Percentiles rank a stretch among this genome's conserved stretches.
Evolutionary conservation across 345 rosid species (phyloP).

Genomic region (Sonneratia alba): DNA sequence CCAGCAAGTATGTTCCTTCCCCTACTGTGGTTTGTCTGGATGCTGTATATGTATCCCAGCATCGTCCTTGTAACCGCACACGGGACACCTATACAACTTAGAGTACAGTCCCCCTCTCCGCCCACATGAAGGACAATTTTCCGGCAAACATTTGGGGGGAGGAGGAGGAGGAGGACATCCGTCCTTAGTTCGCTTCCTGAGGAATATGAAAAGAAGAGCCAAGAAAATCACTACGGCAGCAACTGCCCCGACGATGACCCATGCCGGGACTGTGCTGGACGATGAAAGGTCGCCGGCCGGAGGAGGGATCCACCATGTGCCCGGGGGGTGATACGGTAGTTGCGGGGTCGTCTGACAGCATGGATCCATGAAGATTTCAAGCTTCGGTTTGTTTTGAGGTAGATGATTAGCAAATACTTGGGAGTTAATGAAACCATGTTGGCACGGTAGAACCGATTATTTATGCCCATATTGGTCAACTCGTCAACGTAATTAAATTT

Average conservation of each 20-base stretch:
- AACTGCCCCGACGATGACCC: constrained; percentile 12
- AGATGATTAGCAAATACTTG: not conserved
- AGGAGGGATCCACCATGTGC: constrained; percentile 6
- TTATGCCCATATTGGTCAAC: too few species aligned
- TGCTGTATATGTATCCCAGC: constrained; percentile 4
- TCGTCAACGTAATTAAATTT: too few species aligned
- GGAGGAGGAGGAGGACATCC: not conserved
- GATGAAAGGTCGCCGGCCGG: not conserved
- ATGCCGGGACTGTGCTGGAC: not conserved
- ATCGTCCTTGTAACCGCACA: constrained; percentile 7
- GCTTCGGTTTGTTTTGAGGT: not conserved
- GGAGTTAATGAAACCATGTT: not conserved
- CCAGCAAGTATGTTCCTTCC: too few species aligned
- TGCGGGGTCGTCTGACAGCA: not conserved
- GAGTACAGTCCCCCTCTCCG: constrained; percentile 4
- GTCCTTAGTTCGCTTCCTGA: not conserved
- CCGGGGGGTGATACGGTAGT: not conserved
- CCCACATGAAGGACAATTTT: constrained; percentile 1
- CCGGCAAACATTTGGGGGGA: not conserved
- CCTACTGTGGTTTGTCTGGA: not conserved
- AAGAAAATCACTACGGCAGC: not conserved
- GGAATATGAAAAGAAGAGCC: not conserved
- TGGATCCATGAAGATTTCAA: constrained; percentile 1
- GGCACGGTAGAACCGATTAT: not conserved
- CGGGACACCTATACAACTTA: constrained; percentile 2